These are phyloP conservation scores for Amauroascus niger DNA, from an alignment of 2,329 filamentous ascomycete species.

Conservation along the genomic window DNA sequence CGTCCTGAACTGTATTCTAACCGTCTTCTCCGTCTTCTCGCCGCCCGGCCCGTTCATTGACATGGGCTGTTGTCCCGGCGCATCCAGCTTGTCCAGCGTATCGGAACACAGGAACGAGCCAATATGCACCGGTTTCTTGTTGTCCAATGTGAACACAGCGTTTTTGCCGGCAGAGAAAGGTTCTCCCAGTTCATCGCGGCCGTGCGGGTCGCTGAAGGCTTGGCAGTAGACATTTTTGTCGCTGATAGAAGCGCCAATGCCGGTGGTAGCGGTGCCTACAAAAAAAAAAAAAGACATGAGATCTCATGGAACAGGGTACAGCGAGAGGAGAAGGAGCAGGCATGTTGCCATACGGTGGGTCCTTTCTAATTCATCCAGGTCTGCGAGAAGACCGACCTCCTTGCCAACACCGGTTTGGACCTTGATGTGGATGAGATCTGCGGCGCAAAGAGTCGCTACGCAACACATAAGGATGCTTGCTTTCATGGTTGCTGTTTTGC, in stretches of 20 bases:
- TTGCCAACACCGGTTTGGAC: slow-evolving; percentile 9
- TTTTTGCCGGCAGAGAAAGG: slow-evolving; percentile 7
- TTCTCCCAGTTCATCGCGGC: slow-evolving; percentile 13
- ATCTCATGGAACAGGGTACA: neutral
- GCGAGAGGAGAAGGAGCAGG: neutral
- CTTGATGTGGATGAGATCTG: slow-evolving; percentile 13
- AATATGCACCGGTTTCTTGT: slow-evolving; percentile 2
- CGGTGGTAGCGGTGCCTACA: slow-evolving; percentile 3
- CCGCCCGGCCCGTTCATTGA: neutral
- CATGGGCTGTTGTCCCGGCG: neutral
- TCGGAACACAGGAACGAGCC: slow-evolving; percentile 13
- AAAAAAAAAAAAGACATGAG: neutral
- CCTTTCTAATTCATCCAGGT: slow-evolving; percentile 12
- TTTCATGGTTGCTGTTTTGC: slow-evolving; percentile 10
- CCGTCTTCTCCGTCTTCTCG: neutral
- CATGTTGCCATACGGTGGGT: slow-evolving; percentile 12
- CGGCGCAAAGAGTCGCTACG: slow-evolving; percentile 7
- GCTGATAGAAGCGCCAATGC: slow-evolving; percentile 11
- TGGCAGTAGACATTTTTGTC: slow-evolving; percentile 12
- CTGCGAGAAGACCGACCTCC: slow-evolving; percentile 6
- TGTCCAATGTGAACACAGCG: slow-evolving; percentile 5
- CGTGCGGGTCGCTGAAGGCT: slow-evolving; percentile 14
- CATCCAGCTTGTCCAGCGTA: neutral
- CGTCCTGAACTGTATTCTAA: slow-evolving; percentile 12
- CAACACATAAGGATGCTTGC: neutral